phyloP scores from a whole-genome alignment of 331 rosid genomes.

The Pyracantha coccinea region DNA sequence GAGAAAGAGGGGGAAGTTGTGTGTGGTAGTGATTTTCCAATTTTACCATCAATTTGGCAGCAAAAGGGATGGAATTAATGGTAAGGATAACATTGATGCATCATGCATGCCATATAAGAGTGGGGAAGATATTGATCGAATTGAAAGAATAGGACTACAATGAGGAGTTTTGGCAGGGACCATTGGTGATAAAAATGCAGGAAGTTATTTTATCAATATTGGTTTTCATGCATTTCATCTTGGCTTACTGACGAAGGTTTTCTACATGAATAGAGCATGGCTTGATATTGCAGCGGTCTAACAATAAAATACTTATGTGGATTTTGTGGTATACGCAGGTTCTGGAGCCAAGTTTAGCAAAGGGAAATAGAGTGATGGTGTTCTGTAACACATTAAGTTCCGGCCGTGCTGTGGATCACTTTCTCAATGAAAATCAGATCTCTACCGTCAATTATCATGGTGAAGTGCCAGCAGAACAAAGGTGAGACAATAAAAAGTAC shows the following conservation, averaged over 20 bases:
- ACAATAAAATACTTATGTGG: background rate
- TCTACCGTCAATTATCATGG: conserved; percentile 87
- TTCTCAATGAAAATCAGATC: conserved; percentile 75
- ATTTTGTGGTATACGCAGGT: conserved; percentile 51
- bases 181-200: background rate
- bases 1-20: too few relatives aligned
- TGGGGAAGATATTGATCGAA: too few relatives aligned
- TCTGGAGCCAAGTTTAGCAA: conserved; percentile 85
- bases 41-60: too few relatives aligned
- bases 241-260: background rate
- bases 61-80: too few relatives aligned
- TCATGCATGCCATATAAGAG: too few relatives aligned
- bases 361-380: conserved; percentile 91
- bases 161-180: too few relatives aligned
- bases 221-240: background rate
- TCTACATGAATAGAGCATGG: too few relatives aligned
- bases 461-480: conserved; percentile 89
- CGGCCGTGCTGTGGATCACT: conserved; percentile 98
- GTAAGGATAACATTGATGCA: too few relatives aligned
- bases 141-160: too few relatives aligned
- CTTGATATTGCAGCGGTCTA: background rate
- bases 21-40: too few relatives aligned
- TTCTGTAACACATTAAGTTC: conserved; percentile 91
- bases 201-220: background rate
- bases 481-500: conserved; percentile 35